phyloP scores from a whole-genome alignment of 2,329 filamentous ascomycete species.

The Verticillium tricorpus region DNA sequence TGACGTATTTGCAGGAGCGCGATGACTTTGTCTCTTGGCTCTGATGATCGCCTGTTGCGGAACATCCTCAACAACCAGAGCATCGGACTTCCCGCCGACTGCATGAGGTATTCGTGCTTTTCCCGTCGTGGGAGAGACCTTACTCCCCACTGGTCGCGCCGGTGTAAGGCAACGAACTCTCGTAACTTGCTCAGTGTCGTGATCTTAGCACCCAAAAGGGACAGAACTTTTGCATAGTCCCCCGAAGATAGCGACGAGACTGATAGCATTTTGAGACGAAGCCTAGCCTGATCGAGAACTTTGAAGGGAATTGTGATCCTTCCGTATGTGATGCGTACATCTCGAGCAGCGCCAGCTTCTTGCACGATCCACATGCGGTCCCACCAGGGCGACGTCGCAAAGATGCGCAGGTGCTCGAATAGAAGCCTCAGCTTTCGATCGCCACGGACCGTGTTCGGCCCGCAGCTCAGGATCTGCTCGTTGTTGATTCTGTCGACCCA shows the following conservation, averaged over 20 bases:
- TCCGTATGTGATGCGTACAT: slow-evolving; percentile 6
- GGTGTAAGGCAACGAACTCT: background rate
- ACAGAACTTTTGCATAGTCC: slow-evolving; percentile 5
- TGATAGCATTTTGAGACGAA: no score
- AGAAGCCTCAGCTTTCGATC: background rate
- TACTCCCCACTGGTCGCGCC: background rate
- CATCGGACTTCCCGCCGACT: slow-evolving; percentile 1
- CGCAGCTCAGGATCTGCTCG: background rate
- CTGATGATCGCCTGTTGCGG: slow-evolving; percentile 6
- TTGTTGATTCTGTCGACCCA: background rate
- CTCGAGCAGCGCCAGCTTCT: slow-evolving; percentile 10
- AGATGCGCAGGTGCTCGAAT: background rate
- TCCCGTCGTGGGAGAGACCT: background rate
- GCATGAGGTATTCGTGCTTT: background rate
- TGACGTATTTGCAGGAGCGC: slow-evolving; percentile 8
- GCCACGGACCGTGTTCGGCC: background rate
- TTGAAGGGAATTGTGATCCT: slow-evolving; percentile 4
- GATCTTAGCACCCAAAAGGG: slow-evolving; percentile 3
- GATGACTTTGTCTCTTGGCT: slow-evolving; percentile 13
- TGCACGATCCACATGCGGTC: slow-evolving; percentile 14
- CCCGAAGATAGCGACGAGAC: background rate
- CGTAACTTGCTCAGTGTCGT: slow-evolving; percentile 5
- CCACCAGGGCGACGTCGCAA: slow-evolving; percentile 9
- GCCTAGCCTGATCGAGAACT: background rate
- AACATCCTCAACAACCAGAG: slow-evolving; percentile 10